Base-by-base conservation (phyloP, 176 grass and related monocot species). In the Chrysopogon serrulatus region DNA sequence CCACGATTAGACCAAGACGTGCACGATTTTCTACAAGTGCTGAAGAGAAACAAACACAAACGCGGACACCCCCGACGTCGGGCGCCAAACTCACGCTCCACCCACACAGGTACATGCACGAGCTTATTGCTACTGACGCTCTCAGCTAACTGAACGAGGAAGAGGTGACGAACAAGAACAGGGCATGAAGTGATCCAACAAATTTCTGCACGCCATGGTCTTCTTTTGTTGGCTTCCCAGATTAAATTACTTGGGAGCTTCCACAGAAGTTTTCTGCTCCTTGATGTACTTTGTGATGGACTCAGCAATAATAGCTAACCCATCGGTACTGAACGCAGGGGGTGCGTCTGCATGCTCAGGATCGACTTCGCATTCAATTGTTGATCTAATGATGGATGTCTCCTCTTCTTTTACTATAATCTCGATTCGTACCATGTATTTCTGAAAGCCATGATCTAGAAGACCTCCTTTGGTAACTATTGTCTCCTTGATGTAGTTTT, bases 281-380 rank as follows among this genome's bases (percentile, higher is more conserved):
- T 76, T 85, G 61, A 89, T 75, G 36, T 86, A 90, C 53, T 72
- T 65, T 1, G 64, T 72, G 33, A 86, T 77, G 21, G 83, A 72
- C 36, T 90, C 35, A 59, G 78, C 88, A 8, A 73, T 27, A 35
- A 71, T 1, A 82, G 88, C 83, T 82, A 90, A 27, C 35, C 8
- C 64, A 68, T 35, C 19, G 31, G 48, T 81, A 13, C 77, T 85
- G 23, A 76, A 65, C 36, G 54, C 42, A n/a, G 71, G 68, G 33
- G 68, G 12, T 2, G 66, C 80, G 75, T 45, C 67, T 33, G n/a
- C 1, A 3, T 70, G 63, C 1, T 60, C 68, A 0, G 74, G 32
- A 19, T 79, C 42, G 30, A 72, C 18, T 83, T 83, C 80, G 28
- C 72, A 83, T 47, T 88, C 80, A 0, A 88, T 60, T 28, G 73